phyloP scores from a whole-genome alignment of 139 green algal species.

The Chlorella sorokiniana region DNA sequence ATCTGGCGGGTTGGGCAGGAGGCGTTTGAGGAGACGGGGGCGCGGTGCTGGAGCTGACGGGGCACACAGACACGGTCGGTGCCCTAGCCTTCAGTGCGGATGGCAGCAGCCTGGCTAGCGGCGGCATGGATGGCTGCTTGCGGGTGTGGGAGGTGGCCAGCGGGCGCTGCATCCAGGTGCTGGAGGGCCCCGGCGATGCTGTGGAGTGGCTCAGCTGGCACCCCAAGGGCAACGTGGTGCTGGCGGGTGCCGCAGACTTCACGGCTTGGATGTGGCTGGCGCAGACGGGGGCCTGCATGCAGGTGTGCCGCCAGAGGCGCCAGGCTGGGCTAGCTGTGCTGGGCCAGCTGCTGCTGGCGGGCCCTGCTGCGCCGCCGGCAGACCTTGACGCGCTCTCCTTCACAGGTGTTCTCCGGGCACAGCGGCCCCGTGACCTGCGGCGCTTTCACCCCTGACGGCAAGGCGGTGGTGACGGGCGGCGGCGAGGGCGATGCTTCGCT shows the following conservation, averaged over 20 bases:
- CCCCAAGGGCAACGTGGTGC: conserved; percentile 85
- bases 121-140: conserved; percentile 81
- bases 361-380: neutral
- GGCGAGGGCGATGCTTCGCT: conserved; percentile 81
- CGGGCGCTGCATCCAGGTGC: conserved; percentile 55
- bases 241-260: conserved; percentile 93
- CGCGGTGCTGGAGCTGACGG: conserved; percentile 65
- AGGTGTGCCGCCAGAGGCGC: conserved; percentile 48
- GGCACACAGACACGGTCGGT: conserved; percentile 87
- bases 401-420: conserved; percentile 88
- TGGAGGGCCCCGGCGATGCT: conserved; percentile 83
- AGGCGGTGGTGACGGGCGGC: conserved; percentile 79
- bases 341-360: neutral
- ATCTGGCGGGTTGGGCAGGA: conserved; percentile 80
- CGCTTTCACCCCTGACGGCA: conserved; percentile 89
- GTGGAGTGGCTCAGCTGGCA: conserved; percentile 95
- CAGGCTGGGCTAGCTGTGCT: neutral
- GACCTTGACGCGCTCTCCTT: neutral
- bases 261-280: conserved; percentile 96
- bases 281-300: conserved; percentile 84
- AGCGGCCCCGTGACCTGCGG: conserved; percentile 81
- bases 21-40: conserved; percentile 62
- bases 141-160: conserved; percentile 71
- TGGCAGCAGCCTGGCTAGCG: conserved; percentile 81
- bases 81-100: conserved; percentile 75